Evolutionary conservation across 495 filamentous ascomycete genomes (phyloP).

Genomic region (Penicillium crystallinum): DNA sequence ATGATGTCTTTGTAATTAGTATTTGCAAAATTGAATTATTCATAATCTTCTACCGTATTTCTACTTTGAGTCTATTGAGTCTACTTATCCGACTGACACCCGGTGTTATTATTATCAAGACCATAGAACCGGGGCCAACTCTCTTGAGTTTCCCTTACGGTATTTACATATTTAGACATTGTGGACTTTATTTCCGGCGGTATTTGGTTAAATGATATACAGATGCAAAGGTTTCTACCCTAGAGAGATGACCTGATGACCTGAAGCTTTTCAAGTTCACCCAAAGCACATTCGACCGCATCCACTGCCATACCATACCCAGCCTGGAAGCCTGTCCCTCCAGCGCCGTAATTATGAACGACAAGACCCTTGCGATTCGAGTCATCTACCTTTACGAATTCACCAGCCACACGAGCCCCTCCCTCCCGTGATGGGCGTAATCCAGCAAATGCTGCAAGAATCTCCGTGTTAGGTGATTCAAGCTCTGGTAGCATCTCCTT

Average conservation of each 20-base stretch:
- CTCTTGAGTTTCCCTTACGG: too few relatives aligned
- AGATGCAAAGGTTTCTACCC: neutral
- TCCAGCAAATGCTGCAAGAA: conserved; percentile 20
- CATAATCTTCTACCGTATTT: too few relatives aligned
- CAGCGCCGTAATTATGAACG: conserved; percentile 34
- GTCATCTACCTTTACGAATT: conserved; percentile 1
- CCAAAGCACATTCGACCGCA: neutral
- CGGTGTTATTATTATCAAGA: too few relatives aligned
- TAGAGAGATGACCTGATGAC: neutral
- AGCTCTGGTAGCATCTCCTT: conserved; percentile 17
- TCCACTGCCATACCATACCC: conserved; percentile 21
- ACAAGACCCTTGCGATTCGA: neutral
- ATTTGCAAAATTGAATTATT: neutral
- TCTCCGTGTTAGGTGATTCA: conserved; percentile 8
- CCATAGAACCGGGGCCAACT: too few relatives aligned
- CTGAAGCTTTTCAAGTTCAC: neutral
- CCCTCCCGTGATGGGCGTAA: conserved; percentile 26
- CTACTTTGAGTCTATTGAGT: too few relatives aligned
- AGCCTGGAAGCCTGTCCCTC: conserved; percentile 21
- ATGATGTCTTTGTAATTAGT: neutral
- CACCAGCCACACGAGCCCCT: conserved; percentile 23
- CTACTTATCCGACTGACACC: too few relatives aligned
- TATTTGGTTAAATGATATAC: neutral
- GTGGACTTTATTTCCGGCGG: neutral
- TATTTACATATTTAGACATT: too few relatives aligned